These are phyloP conservation scores for Eucalyptus marginata DNA, from an alignment of 345 rosid genomes.

Conservation along the genomic window DNA sequence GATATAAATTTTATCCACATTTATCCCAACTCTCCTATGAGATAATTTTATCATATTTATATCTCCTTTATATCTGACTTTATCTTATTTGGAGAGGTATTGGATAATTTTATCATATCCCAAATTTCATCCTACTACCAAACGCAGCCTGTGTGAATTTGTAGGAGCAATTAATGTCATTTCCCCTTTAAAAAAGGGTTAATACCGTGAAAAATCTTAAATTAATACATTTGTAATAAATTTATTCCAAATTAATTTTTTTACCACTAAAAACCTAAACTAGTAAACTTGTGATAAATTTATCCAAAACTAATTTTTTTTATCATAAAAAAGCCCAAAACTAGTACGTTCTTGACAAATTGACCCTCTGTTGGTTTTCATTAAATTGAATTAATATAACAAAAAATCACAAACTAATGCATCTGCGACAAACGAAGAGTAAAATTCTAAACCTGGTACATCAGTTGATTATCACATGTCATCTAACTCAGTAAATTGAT, in stretches of 20 bases:
- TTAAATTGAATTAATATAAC: no score
- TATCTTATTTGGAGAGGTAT: rapidly evolving
- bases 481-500: no score
- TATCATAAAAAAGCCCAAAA: no score
- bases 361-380: neutral
- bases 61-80: rapidly evolving
- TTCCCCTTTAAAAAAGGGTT: neutral
- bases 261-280: neutral
- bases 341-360: no score
- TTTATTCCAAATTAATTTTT: no score
- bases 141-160: neutral
- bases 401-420: no score
- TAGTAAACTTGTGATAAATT: neutral
- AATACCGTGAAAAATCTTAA: neutral
- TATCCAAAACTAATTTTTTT: rapidly evolving
- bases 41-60: no score
- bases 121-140: no score
- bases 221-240: neutral
- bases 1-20: no score
- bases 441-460: rapidly evolving
- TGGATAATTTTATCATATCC: no score
- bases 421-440: rapidly evolving
- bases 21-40: no score
- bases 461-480: rapidly evolving
- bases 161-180: neutral